Conservation (phyloP, 306 rosid species). For the Ammopiptanthus mongolicus region DNA sequence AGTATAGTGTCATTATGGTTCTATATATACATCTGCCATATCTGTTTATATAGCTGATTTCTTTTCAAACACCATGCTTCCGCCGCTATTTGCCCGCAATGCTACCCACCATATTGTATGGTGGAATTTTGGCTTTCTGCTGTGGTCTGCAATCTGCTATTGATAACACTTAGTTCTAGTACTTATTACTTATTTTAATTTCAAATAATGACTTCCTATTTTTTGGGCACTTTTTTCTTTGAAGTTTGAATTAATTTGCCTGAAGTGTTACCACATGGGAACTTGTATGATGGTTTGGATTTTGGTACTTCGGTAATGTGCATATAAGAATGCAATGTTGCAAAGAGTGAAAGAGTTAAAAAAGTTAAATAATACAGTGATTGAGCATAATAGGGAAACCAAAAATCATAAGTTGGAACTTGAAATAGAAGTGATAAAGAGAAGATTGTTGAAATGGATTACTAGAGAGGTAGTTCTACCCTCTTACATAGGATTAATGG, state of each 20-base stretch:
- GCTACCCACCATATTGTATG: no score
- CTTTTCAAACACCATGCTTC: no score
- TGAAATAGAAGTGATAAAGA: not conserved
- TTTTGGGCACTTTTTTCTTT: not conserved
- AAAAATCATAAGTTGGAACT: not conserved
- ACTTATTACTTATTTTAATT: no score
- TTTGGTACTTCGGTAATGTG: not conserved
- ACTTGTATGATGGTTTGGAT: not conserved
- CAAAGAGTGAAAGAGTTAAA: not conserved
- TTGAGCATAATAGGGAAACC: not conserved
- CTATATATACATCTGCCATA: no score
- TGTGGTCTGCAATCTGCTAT: no score
- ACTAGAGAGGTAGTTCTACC: not conserved
- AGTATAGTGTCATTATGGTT: no score
- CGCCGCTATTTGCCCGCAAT: no score
- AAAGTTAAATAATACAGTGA: not conserved
- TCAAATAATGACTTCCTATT: no score
- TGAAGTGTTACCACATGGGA: not conserved
- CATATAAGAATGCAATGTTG: not conserved
- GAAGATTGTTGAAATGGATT: not conserved
- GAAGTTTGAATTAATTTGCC: not conserved
- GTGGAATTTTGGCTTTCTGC: no score
- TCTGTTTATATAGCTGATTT: no score
- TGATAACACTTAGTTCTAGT: no score
- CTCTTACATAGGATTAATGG: not conserved